Base-by-base conservation (phyloP, 2,329 filamentous ascomycete species). In the Microdochium bolleyi region DNA sequence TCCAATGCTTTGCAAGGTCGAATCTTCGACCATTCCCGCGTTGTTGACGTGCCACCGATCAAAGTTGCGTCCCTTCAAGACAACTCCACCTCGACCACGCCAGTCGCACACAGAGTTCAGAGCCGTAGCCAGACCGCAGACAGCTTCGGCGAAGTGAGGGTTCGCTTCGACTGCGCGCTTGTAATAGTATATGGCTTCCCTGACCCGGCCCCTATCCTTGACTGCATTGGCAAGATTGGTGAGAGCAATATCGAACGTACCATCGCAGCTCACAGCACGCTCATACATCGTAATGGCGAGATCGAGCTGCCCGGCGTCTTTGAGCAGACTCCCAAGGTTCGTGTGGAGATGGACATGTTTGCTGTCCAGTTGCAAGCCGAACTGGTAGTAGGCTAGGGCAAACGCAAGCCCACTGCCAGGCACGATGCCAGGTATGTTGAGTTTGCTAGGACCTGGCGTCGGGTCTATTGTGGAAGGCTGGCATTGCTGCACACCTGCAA, bases 231-330 rank as follows among this genome's bases (percentile, higher is more conserved):
- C 94, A 22, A 99, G 77, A 63, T 99, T 99, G 3, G 94, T 95
- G 52, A 99, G 74, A 32, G 94, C 94, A 63, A 99, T 99, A 64
- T 99, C 94, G 63, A 99, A 99, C 24, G 85, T 89, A n/a, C 84
- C 84, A 67, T 99, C 94, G 65, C 92, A 97, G 2, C 82, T 79
- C 14, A 99, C 94, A 11, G 94, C 94, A 59, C 90, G 85, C 70
- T 97, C 91, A 64, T 99, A 99, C 92, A 99, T 97, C 58, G 87
- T 85, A 61, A 99, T 96, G 1, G 94, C 94, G 49, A 89, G 81
- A 59, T 91, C 85, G 14, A 99, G 78, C 60, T 97, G 92, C 0
- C 94, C 94, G 59, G 97, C 94, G 61, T 99, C 94, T 64, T 99
- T 99, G 46, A 99, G 77, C 27, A 99, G 73, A 65, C 94, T 97